These are phyloP conservation scores for Ogataea degrootiae DNA, from an alignment of 805 yeast genomes.

Conservation along the genomic window DNA sequence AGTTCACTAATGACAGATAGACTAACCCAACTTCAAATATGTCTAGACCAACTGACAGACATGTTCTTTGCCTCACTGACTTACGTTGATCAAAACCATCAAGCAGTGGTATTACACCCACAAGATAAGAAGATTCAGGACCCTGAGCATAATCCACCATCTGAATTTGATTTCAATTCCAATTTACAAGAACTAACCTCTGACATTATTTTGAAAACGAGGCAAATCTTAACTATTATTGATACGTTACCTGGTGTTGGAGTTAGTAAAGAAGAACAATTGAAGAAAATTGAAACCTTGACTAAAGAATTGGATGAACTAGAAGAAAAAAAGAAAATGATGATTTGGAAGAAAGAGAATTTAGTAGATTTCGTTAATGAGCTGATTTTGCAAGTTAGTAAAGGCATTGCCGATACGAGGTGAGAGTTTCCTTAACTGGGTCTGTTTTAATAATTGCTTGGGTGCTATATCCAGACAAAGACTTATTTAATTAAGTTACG, in stretches of 20 bases:
- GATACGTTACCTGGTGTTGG: constrained; percentile 93
- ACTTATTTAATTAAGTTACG: too few relatives aligned
- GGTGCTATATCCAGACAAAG: too few relatives aligned
- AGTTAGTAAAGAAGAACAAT: constrained; percentile 70
- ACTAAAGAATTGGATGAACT: constrained; percentile 57
- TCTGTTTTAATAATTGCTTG: too few relatives aligned
- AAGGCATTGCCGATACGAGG: constrained; percentile 46
- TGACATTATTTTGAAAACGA: constrained; percentile 78
- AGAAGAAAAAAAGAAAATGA: constrained; percentile 53
- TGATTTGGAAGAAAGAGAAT: constrained; percentile 59
- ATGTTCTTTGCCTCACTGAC: constrained; percentile 76
- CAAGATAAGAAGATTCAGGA: constrained; percentile 58
- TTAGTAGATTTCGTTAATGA: constrained; percentile 59
- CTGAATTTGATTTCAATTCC: constrained; percentile 31
- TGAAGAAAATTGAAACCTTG: constrained; percentile 55
- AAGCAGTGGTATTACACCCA: constrained; percentile 43
- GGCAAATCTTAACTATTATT: constrained; percentile 81
- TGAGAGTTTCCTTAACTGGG: too few relatives aligned
- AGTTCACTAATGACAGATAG: constrained; percentile 64
- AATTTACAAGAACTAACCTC: constrained; percentile 74
- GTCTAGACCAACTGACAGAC: constrained; percentile 77
- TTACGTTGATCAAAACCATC: constrained; percentile 75
- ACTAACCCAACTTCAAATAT: constrained; percentile 82
- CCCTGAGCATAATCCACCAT: constrained; percentile 46
- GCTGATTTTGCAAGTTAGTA: constrained; percentile 56